Base-by-base conservation (phyloP, 345 rosid genomes). In the Lumnitzera racemosa region DNA sequence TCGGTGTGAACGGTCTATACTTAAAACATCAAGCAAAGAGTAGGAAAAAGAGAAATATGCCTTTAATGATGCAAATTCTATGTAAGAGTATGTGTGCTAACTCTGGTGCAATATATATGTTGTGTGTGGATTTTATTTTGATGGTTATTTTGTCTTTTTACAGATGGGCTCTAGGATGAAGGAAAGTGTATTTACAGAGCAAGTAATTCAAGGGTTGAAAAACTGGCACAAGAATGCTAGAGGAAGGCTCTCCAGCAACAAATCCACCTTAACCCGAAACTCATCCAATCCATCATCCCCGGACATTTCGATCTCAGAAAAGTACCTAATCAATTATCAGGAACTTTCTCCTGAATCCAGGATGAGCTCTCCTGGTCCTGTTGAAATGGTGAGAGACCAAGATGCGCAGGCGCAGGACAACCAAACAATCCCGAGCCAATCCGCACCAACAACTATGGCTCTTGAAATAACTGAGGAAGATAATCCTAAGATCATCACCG, bases 101-200 rank as follows among this genome's bases (percentile, higher is more conserved):
- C 14, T 24, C 16, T 11, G 13, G 23, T 56, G 48, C 23, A 53
- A 1, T 13, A 53, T 53, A 11, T 23, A 2, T 14, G 11, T 8
- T 24, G 56, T 24, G 31, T 24, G 56, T 25, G 27, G 12, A 12
- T 24, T 14, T n/a, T 16, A 48, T 15, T 36, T 57, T 11, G 25
- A 36, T 57, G 41, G 49, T 17, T 46, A 57, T 57, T 11, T 56
- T 41, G 48, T 43, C 27, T 24, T 43, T 15, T 56, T 6, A 29
- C 67, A 67, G 76, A 72, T 72, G 76, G 76, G 76, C 52, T 67
- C 72, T 5, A 49, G 61, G 20, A 46, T 58, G 64, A 62, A 63
- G 36, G 63, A 27, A 16, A 29, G 65, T 16, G 55, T 67, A 20
- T 59, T 72, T 46, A 53, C 65, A 0, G 59, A 72, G 12, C 9